These are phyloP conservation scores for Pugionium dolabratum DNA, from an alignment of 345 rosid genomes.

Conservation along the genomic window DNA sequence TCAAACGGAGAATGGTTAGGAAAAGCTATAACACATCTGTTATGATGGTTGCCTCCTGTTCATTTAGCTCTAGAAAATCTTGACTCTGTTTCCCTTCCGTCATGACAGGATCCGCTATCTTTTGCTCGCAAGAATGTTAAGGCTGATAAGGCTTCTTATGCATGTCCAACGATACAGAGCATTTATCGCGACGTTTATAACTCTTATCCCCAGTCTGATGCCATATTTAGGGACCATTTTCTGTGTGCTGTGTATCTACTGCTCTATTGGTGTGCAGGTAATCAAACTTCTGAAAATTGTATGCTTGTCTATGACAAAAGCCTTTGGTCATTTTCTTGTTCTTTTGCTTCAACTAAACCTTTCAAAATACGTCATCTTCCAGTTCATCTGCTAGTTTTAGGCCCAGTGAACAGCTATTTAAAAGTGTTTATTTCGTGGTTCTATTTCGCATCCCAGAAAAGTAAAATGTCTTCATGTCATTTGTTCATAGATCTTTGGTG, in stretches of 20 bases:
- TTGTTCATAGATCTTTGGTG: constrained; percentile 73
- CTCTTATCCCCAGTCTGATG: constrained; percentile 92
- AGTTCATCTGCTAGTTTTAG: neutral
- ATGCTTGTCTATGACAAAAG: constrained; percentile 12
- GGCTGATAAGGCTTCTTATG: constrained; percentile 87
- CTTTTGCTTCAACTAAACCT: neutral
- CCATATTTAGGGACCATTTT: constrained; percentile 90
- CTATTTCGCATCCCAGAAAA: neutral
- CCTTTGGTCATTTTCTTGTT: constrained; percentile 3
- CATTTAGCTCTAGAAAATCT: constrained; percentile 2
- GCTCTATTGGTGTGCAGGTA: constrained; percentile 96
- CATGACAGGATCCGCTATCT: constrained; percentile 93
- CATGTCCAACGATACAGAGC: constrained; percentile 76
- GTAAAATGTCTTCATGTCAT: constrained; percentile 5
- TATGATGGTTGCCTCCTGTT: neutral
- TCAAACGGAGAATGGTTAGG: constrained; percentile 96
- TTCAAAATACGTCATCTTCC: neutral
- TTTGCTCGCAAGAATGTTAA: constrained; percentile 88
- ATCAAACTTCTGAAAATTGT: constrained; percentile 4
- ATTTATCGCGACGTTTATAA: constrained; percentile 85
- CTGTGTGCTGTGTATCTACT: constrained; percentile 83
- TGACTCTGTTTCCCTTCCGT: constrained; percentile 17
- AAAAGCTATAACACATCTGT: constrained; percentile 12
- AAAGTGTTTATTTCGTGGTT: neutral
- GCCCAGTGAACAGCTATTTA: constrained; percentile 2